These are phyloP conservation scores for Phytophthora idaei DNA, from an alignment of 352 stramenopile genomes.

Conservation along the genomic window DNA sequence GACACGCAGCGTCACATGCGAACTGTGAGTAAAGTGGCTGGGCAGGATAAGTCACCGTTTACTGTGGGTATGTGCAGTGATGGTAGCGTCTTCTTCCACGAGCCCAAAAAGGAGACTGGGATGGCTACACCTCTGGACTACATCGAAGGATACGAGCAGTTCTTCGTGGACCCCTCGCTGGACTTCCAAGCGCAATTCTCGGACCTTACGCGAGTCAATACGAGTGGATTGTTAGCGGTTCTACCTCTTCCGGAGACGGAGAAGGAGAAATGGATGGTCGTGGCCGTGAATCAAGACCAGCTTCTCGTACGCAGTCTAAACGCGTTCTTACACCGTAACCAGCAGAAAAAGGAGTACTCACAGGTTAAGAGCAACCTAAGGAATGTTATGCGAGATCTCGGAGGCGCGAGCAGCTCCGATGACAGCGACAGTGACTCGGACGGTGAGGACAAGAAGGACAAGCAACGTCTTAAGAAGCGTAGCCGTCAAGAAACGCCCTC, in stretches of 20 bases:
- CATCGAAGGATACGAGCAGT: conserved; percentile 82
- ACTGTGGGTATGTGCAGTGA: conserved; percentile 86
- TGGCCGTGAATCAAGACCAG: conserved; percentile 75
- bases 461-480: conserved; percentile 31
- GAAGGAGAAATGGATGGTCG: conserved; percentile 79
- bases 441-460: conserved; percentile 23
- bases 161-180: conserved; percentile 80
- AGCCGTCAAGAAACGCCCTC: conserved; percentile 15
- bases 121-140: conserved; percentile 74
- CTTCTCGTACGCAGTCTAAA: conserved; percentile 72
- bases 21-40: conserved; percentile 70
- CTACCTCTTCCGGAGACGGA: conserved; percentile 57
- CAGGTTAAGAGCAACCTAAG: conserved; percentile 54
- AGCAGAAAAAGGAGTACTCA: conserved; percentile 51
- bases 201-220: conserved; percentile 78
- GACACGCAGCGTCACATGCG: conserved; percentile 72
- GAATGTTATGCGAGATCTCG: conserved; percentile 51
- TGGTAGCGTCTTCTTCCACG: conserved; percentile 81
- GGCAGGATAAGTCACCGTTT: conserved; percentile 62
- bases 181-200: conserved; percentile 80
- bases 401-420: conserved; percentile 35
- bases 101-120: conserved; percentile 52
- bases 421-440: conserved; percentile 39
- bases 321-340: conserved; percentile 67
- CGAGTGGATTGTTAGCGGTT: conserved; percentile 65